Base-by-base conservation (phyloP, 192 early-diverging fungal genomes). In the Coemansia javaensis region DNA sequence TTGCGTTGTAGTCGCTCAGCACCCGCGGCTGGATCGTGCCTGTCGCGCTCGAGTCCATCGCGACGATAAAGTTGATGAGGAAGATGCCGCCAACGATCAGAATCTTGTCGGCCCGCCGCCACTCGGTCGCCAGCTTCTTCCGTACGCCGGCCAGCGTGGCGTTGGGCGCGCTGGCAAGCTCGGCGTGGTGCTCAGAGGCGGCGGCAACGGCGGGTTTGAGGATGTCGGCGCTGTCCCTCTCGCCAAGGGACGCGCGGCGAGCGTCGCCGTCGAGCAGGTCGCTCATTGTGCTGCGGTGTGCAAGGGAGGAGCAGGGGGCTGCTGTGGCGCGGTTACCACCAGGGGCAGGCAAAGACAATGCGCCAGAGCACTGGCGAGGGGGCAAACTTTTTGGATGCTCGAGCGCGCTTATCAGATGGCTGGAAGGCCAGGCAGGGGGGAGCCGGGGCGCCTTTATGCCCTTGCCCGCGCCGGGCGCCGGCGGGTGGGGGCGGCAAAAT, bases 81-180 rank as follows among this genome's bases (percentile, higher is more conserved):
- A 69, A 69, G 24, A 69, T 61, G 7, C 66, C 66, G 23, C 10
- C 49, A 18, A 39, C 18, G n/a, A 69, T 61, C 4, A 69, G 59
- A 9, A 69, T 53, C 41, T 58, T 62, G 56, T 71, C 67, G 20
- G 43, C 44, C 14, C 17, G 50, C 7, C 47, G 40, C 59, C 60
- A n/a, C n/a, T n/a, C n/a, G n/a, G n/a, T n/a, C n/a, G 63, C 66
- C 46, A 70, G 39, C 55, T 70, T 70, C 30, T 70, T 70, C 55
- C 63, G 63, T 59, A 70, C 66, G 7, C 66, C 66, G 7, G 41
- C 53, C 46, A 70, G 50, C 32, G 66, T 63, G 2, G 54, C 46
- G 32, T 70, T 65, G 4, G 49, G 23, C 25, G 40, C 40, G 28
- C 43, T 43, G 5, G 9, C 30, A 21, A 46, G 12, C n/a, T 46